Percentiles rank a stretch among this genome's conserved stretches.
phyloP scores from a whole-genome alignment of 805 yeast species.

The Saccharomycopsis babjevae region DNA sequence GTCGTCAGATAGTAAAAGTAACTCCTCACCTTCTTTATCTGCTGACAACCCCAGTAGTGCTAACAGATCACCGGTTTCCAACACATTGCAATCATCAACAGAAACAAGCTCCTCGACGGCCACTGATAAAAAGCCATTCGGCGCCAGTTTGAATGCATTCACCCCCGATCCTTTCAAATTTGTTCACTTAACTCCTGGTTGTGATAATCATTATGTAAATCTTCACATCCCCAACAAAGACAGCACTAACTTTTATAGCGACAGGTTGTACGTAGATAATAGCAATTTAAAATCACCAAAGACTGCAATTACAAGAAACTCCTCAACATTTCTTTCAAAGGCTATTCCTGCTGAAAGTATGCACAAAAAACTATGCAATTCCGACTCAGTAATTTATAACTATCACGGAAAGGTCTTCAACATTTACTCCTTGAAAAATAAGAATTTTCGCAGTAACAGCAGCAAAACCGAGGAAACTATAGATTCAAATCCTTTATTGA shows the following conservation, averaged over 20 bases:
- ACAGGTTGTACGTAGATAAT: neutral
- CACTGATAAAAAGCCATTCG: slow-evolving; percentile 31
- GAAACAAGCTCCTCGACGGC: neutral
- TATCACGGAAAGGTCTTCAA: slow-evolving; percentile 43
- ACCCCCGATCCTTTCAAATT: slow-evolving; percentile 41
- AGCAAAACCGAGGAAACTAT: slow-evolving; percentile 31
- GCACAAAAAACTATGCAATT: slow-evolving; percentile 23
- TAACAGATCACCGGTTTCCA: neutral
- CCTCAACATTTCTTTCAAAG: slow-evolving; percentile 28
- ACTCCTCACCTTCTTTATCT: neutral
- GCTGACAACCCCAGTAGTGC: neutral
- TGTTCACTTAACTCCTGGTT: slow-evolving; percentile 48
- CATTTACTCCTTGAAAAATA: slow-evolving; percentile 16
- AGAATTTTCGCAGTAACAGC: slow-evolving; percentile 24
- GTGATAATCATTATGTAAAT: slow-evolving; percentile 23
- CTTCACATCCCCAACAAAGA: neutral
- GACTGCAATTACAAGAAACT: slow-evolving; percentile 24
- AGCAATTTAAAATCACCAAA: slow-evolving; percentile 24
- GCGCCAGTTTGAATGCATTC: slow-evolving; percentile 44
- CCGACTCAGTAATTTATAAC: slow-evolving; percentile 30
- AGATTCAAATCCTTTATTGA: slow-evolving; percentile 33
- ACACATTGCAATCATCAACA: neutral
- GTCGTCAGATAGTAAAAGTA: neutral
- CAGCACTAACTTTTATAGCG: neutral
- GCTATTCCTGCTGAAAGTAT: slow-evolving; percentile 25